Conservation (phyloP, 345 rosid species). For the Hibiscus tridactylites region DNA sequence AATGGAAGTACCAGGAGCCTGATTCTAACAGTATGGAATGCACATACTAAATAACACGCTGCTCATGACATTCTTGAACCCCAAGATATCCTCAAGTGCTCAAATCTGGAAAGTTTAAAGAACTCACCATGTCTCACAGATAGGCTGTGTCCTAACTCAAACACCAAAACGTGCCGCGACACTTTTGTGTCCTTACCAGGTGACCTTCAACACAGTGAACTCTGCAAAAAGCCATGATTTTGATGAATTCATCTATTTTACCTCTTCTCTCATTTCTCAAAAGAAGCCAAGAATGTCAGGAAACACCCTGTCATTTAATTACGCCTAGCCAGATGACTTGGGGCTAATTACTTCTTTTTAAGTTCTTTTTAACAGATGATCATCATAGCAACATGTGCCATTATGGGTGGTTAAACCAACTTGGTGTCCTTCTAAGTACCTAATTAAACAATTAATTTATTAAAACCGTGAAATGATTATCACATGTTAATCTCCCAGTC, state of each 20-base stretch:
- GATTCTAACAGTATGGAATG: background rate
- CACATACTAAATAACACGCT: background rate
- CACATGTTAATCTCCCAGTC: slow-evolving; percentile 12
- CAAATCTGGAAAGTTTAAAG: slow-evolving; percentile 6
- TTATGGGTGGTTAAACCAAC: slow-evolving; percentile 8
- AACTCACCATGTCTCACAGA: background rate
- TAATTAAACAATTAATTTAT: background rate
- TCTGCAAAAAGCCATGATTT: slow-evolving; percentile 5
- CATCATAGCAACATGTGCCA: slow-evolving; percentile 20
- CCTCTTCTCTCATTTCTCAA: background rate
- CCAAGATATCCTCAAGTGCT: background rate
- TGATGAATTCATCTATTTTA: background rate
- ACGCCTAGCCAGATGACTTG: background rate
- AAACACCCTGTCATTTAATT: slow-evolving; percentile 11
- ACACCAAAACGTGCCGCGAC: background rate
- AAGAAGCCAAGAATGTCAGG: slow-evolving; percentile 3
- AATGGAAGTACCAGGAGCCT: background rate
- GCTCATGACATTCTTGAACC: background rate
- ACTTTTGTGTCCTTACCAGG: background rate
- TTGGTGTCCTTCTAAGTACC: background rate
- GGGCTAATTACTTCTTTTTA: background rate
- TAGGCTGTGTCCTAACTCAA: background rate
- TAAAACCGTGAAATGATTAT: slow-evolving; percentile 7
- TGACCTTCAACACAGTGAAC: background rate
- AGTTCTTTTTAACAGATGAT: background rate